Conservation (phyloP, 1,284 basidiomycete genomes). For the Ceratobasidium sp. region DNA sequence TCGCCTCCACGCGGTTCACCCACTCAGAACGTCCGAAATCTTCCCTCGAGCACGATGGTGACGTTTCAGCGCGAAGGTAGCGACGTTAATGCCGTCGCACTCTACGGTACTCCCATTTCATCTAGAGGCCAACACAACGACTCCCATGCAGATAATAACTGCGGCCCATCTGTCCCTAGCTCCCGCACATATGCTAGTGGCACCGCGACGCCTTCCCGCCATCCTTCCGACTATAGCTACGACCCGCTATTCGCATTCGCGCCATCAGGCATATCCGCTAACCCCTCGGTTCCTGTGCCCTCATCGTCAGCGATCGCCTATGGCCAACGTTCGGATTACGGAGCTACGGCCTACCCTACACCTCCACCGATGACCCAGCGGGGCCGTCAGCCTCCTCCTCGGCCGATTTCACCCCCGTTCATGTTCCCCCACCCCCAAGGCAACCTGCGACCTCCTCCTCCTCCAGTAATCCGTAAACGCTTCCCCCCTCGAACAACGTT, state of each 20-base stretch:
- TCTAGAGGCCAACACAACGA: conserved; percentile 17
- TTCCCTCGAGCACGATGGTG: conserved; percentile 30
- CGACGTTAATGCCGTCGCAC: conserved; percentile 30
- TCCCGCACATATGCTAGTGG: conserved; percentile 34
- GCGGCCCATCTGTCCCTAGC: conserved; percentile 6
- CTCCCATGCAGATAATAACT: not conserved
- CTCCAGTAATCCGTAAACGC: conserved; percentile 29
- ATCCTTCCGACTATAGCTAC: conserved; percentile 19
- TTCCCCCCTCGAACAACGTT: conserved; percentile 33
- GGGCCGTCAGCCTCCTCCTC: conserved; percentile 11
- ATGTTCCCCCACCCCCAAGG: conserved; percentile 34
- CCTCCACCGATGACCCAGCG: conserved; percentile 31
- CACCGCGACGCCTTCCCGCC: conserved; percentile 30
- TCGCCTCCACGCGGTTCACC: conserved; percentile 22
- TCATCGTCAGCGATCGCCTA: conserved; percentile 24
- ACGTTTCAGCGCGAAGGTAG: conserved; percentile 32
- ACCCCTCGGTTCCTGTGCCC: conserved; percentile 29
- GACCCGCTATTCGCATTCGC: conserved; percentile 32
- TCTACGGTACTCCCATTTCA: conserved; percentile 29
- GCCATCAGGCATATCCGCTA: conserved; percentile 11
- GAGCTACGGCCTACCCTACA: conserved; percentile 29
- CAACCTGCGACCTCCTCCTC: conserved; percentile 31
- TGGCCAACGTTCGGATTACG: conserved; percentile 6
- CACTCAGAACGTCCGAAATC: conserved; percentile 30
- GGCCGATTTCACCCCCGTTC: conserved; percentile 12